Base-by-base conservation (phyloP, 495 filamentous ascomycete genomes). In the Penicillium macrosclerotiorum region DNA sequence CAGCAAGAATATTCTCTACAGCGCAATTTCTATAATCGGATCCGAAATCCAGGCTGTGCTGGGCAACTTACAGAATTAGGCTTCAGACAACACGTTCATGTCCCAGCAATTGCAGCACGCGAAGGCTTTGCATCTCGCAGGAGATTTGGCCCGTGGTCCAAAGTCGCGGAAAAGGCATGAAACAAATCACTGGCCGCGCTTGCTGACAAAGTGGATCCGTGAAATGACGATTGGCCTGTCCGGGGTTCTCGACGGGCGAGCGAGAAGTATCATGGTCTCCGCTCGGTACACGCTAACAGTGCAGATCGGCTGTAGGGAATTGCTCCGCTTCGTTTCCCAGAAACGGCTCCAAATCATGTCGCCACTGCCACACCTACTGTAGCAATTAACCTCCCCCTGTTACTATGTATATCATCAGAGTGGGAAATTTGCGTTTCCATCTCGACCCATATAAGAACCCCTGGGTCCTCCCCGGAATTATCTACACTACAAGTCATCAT, bases 321-420 rank as follows among this genome's bases (percentile, higher is more conserved):
- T 25, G 30, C 37, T 37, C 8, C 38, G 33, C 35, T 41, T 29
- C 37, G 17, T n/a, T 41, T 29, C 37, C 37, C 23, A 13, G 7
- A 42, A 27, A 37, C 20, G 49, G 49, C 49, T 52, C n/a, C 37
- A 47, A 33, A 39, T 49, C 39, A 49, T 42, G 32, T 53, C 22
- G 50, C 50, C 50, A 53, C 50, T 34, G 16, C 23, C n/a, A 22
- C 32, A 19, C 22, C 31, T 18, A 34, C 26, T 46, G 42, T 16
- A 40, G 35, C 14, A 4, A 17, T 20, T 24, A 30, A 39, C 26
- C 29, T 37, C 31, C 30, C n/a, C 24, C 18, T 46, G 42, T 55
- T 55, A 24, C 47, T 55, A 55, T 55, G 22, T 24, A 43, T 52
- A 48, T 38, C n/a, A n/a, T n/a, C 26, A 8, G 11, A 14, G 7